These are phyloP conservation scores for Przewalskia tangutica DNA, from an alignment of 257 asterid genomes.

Conservation along the genomic window DNA sequence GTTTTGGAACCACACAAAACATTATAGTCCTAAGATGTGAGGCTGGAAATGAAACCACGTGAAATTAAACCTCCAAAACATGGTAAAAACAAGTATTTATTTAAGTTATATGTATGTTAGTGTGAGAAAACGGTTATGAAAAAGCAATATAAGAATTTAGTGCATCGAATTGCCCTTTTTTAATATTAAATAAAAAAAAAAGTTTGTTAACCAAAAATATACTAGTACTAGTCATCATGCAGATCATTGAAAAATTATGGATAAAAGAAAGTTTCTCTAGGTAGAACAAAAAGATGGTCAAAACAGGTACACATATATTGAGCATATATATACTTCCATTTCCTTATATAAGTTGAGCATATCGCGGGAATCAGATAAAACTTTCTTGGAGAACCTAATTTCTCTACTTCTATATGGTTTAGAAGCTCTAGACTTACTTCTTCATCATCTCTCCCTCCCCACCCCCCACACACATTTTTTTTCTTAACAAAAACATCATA, in stretches of 20 bases:
- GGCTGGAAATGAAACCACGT: not conserved
- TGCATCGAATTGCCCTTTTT: no score
- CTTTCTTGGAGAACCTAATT: constrained; percentile 34
- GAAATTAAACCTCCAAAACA: not conserved
- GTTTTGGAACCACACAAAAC: not conserved
- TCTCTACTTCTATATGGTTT: constrained; percentile 10
- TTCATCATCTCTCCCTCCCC: not conserved
- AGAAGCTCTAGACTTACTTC: constrained; percentile 25
- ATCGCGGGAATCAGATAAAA: constrained; percentile 35
- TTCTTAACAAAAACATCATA: constrained; percentile 1
- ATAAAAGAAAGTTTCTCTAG: constrained; percentile 24
- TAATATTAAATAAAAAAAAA: not conserved
- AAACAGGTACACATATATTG: not conserved
- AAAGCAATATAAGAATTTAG: no score
- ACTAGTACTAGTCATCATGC: not conserved
- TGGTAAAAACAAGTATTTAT: not conserved
- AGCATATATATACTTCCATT: not conserved
- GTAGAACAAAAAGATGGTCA: constrained; percentile 40
- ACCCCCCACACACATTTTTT: not conserved
- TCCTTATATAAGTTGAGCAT: constrained; percentile 18
- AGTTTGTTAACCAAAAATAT: not conserved
- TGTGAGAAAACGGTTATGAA: not conserved
- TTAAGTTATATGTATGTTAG: not conserved
- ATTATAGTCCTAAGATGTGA: not conserved
- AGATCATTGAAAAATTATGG: constrained; percentile 38